phyloP scores from a whole-genome alignment of 2,329 filamentous ascomycete species.

The Anthostomella pinea region DNA sequence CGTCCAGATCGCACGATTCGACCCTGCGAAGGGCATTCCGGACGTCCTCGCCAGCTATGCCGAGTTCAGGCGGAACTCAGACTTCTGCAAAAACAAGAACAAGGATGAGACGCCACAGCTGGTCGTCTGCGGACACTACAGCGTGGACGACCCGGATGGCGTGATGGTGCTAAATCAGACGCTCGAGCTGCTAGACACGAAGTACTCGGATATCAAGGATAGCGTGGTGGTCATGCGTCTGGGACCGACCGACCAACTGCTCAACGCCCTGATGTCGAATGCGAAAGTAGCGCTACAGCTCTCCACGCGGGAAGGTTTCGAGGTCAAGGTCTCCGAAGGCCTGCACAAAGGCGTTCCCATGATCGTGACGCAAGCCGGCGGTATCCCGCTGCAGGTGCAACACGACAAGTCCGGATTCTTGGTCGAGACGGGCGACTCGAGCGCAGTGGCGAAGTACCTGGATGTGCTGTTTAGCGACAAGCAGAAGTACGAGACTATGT shows the following conservation, averaged over 20 bases:
- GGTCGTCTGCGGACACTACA: slow-evolving; percentile 69
- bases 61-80: slow-evolving; percentile 62
- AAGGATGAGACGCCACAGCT: slow-evolving; percentile 69
- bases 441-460: slow-evolving; percentile 66
- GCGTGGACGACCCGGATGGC: slow-evolving; percentile 77
- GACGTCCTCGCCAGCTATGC: slow-evolving; percentile 75
- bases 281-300: slow-evolving; percentile 74
- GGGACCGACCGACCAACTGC: slow-evolving; percentile 73
- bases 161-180: slow-evolving; percentile 69
- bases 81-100: slow-evolving; percentile 47
- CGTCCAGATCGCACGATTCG: slow-evolving; percentile 77
- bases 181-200: slow-evolving; percentile 61
- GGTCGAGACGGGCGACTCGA: slow-evolving; percentile 67
- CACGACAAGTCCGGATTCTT: slow-evolving; percentile 70
- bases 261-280: slow-evolving; percentile 72
- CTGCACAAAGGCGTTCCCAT: slow-evolving; percentile 76
- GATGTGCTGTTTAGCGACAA: slow-evolving; percentile 64
- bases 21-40: slow-evolving; percentile 78
- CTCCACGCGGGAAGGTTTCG: slow-evolving; percentile 78
- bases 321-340: slow-evolving; percentile 83
- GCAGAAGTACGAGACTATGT: slow-evolving; percentile 65
- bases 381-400: slow-evolving; percentile 76
- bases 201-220: slow-evolving; percentile 59
- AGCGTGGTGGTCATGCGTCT: slow-evolving; percentile 75
- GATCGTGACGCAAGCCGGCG: slow-evolving; percentile 73